Evolutionary conservation across 768 basidiomycete genomes (phyloP), one percentile per base, ranked within the genome.

Genomic region (Mycena latifolia): DNA sequence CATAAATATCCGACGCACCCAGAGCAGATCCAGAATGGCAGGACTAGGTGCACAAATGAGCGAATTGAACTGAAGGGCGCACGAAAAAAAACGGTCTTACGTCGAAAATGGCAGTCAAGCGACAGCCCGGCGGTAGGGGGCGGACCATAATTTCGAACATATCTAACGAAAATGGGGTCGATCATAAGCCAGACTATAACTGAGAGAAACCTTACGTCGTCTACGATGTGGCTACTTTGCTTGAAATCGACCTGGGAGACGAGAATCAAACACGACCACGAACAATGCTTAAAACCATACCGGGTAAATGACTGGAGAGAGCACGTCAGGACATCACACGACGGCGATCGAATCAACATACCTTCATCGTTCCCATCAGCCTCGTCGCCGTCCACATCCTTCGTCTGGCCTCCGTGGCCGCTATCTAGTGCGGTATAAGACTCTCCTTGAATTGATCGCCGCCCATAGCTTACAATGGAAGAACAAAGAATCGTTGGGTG

Each of bases 1-100:
- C 8, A 20, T 20, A 28, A 4, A 14, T 15, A 20, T 37, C 2
- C n/a, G 24, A 71, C 84, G 33, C 75, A 92, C 91, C 95, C 22
- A 96, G 84, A 4, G 89, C 92, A 7, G 95, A 92, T 10, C 93
- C 95, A n/a, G 94, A 96, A 76, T 96, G 95, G 73, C 93, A 95
- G 20, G 89, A 93, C 91, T 94, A 46, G 28, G 50, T 27, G 8
- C 37, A 27, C 50, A 57, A 52, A 66, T 33, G 45, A 50, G 27
- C 24, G 22, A 27, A 55, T n/a, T 28, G 24, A 18, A 41, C 9
- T 53, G 18, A 8, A 12, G 47, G 41, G 11, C n/a, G n/a, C n/a
- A n/a, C n/a, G n/a, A 59, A 45, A 37, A n/a, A 1, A n/a, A 35
- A 22, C 9, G 45, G 31, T 65, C 92, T 74, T 76, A 92, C 93